Conservation (phyloP, 352 stramenopile species). For the Blastocystis sp. region DNA sequence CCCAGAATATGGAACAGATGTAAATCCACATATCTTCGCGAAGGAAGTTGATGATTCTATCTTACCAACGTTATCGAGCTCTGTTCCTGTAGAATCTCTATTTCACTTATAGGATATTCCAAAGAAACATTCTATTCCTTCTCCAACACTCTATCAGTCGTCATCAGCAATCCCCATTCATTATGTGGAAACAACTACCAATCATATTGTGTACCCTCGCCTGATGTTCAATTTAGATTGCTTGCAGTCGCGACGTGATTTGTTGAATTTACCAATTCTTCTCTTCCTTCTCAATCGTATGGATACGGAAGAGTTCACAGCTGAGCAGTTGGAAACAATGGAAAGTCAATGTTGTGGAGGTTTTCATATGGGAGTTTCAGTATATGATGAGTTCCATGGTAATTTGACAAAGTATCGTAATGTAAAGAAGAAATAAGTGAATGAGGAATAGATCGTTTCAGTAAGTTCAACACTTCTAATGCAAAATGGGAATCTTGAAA, state of each 20-base stretch:
- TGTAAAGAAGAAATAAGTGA: neutral
- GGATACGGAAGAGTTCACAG: neutral
- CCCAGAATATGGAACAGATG: neutral
- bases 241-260: neutral
- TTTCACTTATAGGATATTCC: slow-evolving; percentile 18
- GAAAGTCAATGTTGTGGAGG: slow-evolving; percentile 32
- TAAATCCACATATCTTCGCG: slow-evolving; percentile 29
- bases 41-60: slow-evolving; percentile 27
- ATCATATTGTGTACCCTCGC: slow-evolving; percentile 25
- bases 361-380: slow-evolving; percentile 17
- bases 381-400: neutral
- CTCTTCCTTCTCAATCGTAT: slow-evolving; percentile 21
- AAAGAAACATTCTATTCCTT: neutral
- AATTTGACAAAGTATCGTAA: slow-evolving; percentile 22
- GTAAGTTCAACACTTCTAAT: slow-evolving; percentile 8
- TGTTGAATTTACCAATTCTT: slow-evolving; percentile 40
- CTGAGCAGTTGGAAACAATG: slow-evolving; percentile 17
- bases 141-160: neutral
- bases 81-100: neutral
- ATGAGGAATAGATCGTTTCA: neutral
- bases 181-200: slow-evolving; percentile 6
- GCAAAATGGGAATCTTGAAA: slow-evolving; percentile 50
- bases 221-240: slow-evolving; percentile 8
- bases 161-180: neutral
- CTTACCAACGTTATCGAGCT: slow-evolving; percentile 10